Evolutionary conservation across 345 rosid species (phyloP), one percentile per base, ranked within the genome.

Genomic region (Cochlearia excelsa): DNA sequence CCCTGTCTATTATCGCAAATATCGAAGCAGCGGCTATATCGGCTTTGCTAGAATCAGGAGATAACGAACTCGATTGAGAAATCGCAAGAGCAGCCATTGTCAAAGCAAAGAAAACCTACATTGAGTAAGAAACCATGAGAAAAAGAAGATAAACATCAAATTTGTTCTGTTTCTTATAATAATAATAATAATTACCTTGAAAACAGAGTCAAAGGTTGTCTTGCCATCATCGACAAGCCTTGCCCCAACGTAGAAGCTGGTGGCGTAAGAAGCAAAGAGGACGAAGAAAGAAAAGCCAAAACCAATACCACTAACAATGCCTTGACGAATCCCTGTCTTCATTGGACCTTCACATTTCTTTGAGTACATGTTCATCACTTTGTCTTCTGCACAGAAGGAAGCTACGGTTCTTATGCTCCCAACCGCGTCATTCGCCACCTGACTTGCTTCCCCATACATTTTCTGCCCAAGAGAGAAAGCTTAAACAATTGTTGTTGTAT

Each of bases 381-480:
- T 90, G 60, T 85, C 94, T 61, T 87, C 97, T 0, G 91, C 90
- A 61, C 96, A 87, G 72, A 82, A 90, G 2, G 96, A 90, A 54
- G 96, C 87, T 40, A 87, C 88, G 6, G 97, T 85, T 73, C 97
- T 78, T 54, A 90, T 87, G 54, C 94, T 85, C 51, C 94, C 94
- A 3, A 87, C 95, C 23, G 97, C 97, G 44, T 90, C 96, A 9
- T 69, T 82, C 5, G 97, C 97, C 41, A 87, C 89, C 77, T 85
- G 91, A 67, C 96, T 88, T 5, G 95, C 96, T 69, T 90, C 87
- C 79, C 84, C 94, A 7, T 90, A 90, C 91, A 78, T 83, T 76
- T 58, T 66, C 96, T 90, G 81, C 66, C 60, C 59, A 44, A 16
- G 23, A 16, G 23, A 16, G 23, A 16, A 16, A 16, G 23, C 23